Percentiles rank a stretch among this genome's conserved stretches.
These are phyloP conservation scores for Penicillium cosmopolitanum DNA, from an alignment of 495 filamentous ascomycete species.

Conservation along the genomic window DNA sequence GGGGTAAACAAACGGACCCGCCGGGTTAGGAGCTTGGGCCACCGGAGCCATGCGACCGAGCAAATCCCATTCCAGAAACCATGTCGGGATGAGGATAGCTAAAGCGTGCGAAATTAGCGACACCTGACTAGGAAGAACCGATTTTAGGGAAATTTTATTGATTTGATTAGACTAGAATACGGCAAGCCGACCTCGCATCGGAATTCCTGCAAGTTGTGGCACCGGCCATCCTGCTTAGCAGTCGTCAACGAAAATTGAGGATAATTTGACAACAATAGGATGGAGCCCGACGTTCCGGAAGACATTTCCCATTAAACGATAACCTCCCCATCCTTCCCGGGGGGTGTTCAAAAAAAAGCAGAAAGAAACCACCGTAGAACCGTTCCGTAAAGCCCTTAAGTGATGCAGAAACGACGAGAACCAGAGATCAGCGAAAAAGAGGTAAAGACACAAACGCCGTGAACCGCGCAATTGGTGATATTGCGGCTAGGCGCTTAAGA, in stretches of 20 bases:
- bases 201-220: conserved; percentile 1
- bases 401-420: conserved; percentile 32
- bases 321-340: conserved; percentile 28
- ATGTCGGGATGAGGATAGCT: no score
- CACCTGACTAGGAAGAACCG: not conserved
- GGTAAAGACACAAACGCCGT: conserved; percentile 40
- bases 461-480: conserved; percentile 28
- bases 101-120: not conserved
- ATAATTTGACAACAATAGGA: conserved; percentile 1
- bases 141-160: conserved; percentile 15
- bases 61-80: not conserved
- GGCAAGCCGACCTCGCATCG: conserved; percentile 17
- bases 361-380: conserved; percentile 48
- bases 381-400: conserved; percentile 46
- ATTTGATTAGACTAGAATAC: conserved; percentile 33
- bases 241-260: not conserved
- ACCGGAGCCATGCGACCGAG: conserved; percentile 6
- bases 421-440: conserved; percentile 37
- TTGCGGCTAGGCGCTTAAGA: conserved; percentile 37
- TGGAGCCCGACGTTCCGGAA: not conserved
- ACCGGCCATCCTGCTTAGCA: not conserved
- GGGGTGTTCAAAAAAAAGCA: conserved; percentile 35
- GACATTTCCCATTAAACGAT: conserved; percentile 1
- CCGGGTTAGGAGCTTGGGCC: conserved; percentile 22
- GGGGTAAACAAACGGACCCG: conserved; percentile 30